Evolutionary conservation across 2,329 filamentous ascomycete genomes (phyloP).

Genomic region (Fusarium sp.): DNA sequence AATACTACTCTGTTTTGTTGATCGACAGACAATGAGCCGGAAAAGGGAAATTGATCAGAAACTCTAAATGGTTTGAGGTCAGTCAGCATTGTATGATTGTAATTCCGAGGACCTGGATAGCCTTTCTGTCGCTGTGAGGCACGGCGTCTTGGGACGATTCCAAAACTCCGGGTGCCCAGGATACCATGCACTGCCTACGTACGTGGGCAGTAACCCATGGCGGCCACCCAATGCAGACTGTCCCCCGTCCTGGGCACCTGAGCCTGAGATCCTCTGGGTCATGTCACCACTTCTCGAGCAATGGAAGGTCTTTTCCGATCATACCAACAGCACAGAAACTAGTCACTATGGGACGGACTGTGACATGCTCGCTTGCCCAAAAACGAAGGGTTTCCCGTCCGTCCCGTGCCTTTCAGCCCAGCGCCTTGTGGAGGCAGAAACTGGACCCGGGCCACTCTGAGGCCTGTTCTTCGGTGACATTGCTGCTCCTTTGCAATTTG

Average conservation of each 20-base stretch:
- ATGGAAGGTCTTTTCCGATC: no score
- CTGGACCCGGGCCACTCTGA: neutral
- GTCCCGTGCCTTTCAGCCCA: neutral
- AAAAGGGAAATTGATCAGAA: neutral
- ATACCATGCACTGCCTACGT: neutral
- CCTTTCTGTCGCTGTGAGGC: neutral
- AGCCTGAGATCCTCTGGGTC: neutral
- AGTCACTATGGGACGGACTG: neutral
- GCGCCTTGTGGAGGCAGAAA: neutral
- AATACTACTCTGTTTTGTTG: neutral
- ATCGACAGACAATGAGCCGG: no score
- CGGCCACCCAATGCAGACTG: neutral
- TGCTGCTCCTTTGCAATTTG: neutral
- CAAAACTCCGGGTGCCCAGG: neutral
- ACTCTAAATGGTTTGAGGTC: no score
- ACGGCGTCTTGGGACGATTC: neutral
- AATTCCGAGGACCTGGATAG: neutral
- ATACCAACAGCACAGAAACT: no score
- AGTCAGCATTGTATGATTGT: no score
- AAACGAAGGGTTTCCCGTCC: no score
- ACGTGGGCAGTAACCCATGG: neutral
- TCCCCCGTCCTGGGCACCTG: neutral
- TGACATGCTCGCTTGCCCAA: no score
- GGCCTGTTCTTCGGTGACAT: neutral
- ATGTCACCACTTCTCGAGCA: neutral